Evolutionary conservation across 768 basidiomycete species (phyloP), one percentile per base, ranked within the genome.

Genomic region (Termitomyces heimii): DNA sequence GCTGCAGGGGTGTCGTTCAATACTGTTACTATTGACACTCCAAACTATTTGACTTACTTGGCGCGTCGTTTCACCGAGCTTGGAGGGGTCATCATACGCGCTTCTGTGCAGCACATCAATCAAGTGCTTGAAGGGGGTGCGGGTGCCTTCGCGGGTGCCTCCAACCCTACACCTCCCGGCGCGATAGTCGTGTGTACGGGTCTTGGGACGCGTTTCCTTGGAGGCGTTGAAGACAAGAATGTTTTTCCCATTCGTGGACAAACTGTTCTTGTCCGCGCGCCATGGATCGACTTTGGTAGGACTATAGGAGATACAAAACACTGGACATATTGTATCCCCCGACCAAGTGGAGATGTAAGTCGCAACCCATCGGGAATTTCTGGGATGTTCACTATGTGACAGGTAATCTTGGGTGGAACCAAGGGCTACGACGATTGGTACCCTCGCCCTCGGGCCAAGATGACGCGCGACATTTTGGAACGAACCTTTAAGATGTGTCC

Each of bases 191-290:
- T 87, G 10, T 92, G 89, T 62, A 77, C 82, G 0, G 92, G 92
- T 0, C 68, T 94, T 22, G 88, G 88, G 4, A 84, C 92, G 9
- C 77, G 82, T 50, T 84, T 82, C 32, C 76, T 96, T 43, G 82
- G 89, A 13, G 94, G 93, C 5, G 83, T 95, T 2, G 86, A 94
- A 65, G 94, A 97, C 68, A 76, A 77, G 56, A 74, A 73, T 24
- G 73, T 94, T 24, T 84, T 82, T 66, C 92, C 94, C 0, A 80
- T 94, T 60, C 78, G 92, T 44, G 94, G 94, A 8, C 94, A 96
- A 71, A 87, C 90, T 0, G 84, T 94, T 9, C 68, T 94, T 18
- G 76, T 95, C 22, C 70, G 81, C 39, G 89, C 90, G 2, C 86
- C 89, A 0, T 78, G 80, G 72, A 73, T 91, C 45, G 77, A 82